These are phyloP conservation scores for Stagonosporopsis cucurbitacearum DNA, from an alignment of 2,329 filamentous ascomycete species.

Conservation along the genomic window DNA sequence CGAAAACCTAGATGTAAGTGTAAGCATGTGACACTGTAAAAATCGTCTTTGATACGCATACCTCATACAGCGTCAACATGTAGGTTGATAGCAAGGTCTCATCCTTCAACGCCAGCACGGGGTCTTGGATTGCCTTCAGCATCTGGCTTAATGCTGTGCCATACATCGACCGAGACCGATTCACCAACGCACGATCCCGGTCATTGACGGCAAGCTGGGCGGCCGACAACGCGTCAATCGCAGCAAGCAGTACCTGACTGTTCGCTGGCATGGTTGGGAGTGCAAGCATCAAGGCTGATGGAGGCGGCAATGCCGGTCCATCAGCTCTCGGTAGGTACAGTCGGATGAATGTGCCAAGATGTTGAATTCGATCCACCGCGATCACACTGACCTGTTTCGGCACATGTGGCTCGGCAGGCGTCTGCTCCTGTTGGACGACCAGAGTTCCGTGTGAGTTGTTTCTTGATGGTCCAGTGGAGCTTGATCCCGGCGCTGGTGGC, in stretches of 20 bases:
- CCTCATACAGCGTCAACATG: constrained; percentile 45
- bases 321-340: constrained; percentile 41
- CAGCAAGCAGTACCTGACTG: constrained; percentile 39
- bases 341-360: constrained; percentile 42
- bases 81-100: constrained; percentile 47
- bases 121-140: constrained; percentile 39
- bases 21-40: not conserved
- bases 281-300: constrained; percentile 45
- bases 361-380: constrained; percentile 45
- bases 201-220: constrained; percentile 45
- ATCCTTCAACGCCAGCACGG: constrained; percentile 37
- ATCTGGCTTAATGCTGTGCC: constrained; percentile 43
- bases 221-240: constrained; percentile 44
- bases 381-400: constrained; percentile 43
- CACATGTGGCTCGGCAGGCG: constrained; percentile 27
- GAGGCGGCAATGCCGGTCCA: constrained; percentile 40
- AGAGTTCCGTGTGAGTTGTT: constrained; percentile 13
- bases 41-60: constrained; percentile 2
- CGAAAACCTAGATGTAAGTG: constrained; percentile 36
- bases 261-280: constrained; percentile 41
- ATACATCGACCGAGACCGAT: constrained; percentile 45
- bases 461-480: constrained; percentile 4
- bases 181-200: constrained; percentile 37
- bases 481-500: constrained; percentile 6
- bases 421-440: constrained; percentile 22